These are phyloP conservation scores for Cenococcum geophilum DNA, from an alignment of 495 filamentous ascomycete species.

Conservation along the genomic window DNA sequence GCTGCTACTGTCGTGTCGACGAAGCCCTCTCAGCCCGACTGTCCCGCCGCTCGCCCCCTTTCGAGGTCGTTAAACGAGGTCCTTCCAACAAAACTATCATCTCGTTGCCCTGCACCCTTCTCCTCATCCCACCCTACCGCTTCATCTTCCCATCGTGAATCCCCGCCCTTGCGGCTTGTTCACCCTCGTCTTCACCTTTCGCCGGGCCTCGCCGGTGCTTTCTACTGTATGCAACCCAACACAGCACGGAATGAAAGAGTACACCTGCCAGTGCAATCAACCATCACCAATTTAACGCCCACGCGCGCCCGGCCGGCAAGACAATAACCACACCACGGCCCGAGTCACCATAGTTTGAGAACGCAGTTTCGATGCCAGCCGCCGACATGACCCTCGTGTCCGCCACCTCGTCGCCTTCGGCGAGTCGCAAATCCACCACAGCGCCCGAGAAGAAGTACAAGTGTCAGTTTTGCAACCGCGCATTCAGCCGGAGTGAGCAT, in stretches of 20 bases:
- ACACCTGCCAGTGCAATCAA: constrained; percentile 15
- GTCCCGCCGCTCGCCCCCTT: not conserved
- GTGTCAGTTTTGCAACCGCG: constrained; percentile 96
- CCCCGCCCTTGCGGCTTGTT: not conserved
- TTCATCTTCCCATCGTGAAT: not conserved
- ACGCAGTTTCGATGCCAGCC: constrained; percentile 24
- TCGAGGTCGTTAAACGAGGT: constrained; percentile 3
- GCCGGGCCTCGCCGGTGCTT: constrained; percentile 18
- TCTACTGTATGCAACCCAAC: constrained; percentile 15
- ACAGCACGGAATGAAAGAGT: constrained; percentile 30
- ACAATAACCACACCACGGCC: constrained; percentile 11
- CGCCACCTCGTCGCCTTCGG: constrained; percentile 29
- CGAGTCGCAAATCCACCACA: constrained; percentile 33
- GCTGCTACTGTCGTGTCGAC: not conserved
- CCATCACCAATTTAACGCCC: constrained; percentile 25
- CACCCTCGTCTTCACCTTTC: constrained; percentile 1
- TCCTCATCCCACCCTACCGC: constrained; percentile 6
- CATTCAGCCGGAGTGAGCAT: constrained; percentile 96
- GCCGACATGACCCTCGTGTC: constrained; percentile 32
- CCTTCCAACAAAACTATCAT: constrained; percentile 10
- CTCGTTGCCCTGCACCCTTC: constrained; percentile 2
- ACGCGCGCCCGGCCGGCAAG: constrained; percentile 29
- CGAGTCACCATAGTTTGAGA: not conserved
- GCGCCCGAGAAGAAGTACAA: constrained; percentile 97
- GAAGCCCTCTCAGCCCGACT: not conserved